Conservation (phyloP, 192 early-diverging fungal species). For the Podila minutissima region DNA sequence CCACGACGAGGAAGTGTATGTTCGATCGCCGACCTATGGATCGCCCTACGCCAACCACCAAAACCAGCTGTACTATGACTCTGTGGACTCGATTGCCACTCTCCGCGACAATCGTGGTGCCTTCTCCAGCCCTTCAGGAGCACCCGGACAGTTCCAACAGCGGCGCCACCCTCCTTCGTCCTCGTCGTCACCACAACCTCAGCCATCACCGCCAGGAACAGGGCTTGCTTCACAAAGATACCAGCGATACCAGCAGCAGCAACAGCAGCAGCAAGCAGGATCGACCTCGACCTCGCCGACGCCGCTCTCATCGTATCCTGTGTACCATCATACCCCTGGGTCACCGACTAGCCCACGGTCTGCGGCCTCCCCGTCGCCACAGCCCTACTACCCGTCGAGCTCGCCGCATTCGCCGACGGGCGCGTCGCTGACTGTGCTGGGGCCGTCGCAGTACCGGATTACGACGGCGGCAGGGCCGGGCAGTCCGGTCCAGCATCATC, state of each 20-base stretch:
- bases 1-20: neutral
- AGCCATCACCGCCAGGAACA: neutral
- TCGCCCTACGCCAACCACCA: neutral
- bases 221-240: neutral
- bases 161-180: neutral
- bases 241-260: slow-evolving; percentile 8
- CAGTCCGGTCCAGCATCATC: neutral
- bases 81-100: slow-evolving; percentile 31
- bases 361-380: neutral
- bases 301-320: neutral
- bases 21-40: neutral
- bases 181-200: slow-evolving; percentile 5
- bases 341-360: neutral
- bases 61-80: slow-evolving; percentile 24
- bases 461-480: neutral
- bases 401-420: neutral
- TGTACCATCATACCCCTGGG: neutral
- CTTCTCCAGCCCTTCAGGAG: neutral
- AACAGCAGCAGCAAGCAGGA: slow-evolving; percentile 10
- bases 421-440: slow-evolving; percentile 18
- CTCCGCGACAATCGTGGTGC: neutral
- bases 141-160: neutral
- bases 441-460: slow-evolving; percentile 23
- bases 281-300: slow-evolving; percentile 1
- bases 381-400: neutral